Base-by-base conservation (phyloP, 1,284 basidiomycete genomes). In the Exobasidium rhododendri region DNA sequence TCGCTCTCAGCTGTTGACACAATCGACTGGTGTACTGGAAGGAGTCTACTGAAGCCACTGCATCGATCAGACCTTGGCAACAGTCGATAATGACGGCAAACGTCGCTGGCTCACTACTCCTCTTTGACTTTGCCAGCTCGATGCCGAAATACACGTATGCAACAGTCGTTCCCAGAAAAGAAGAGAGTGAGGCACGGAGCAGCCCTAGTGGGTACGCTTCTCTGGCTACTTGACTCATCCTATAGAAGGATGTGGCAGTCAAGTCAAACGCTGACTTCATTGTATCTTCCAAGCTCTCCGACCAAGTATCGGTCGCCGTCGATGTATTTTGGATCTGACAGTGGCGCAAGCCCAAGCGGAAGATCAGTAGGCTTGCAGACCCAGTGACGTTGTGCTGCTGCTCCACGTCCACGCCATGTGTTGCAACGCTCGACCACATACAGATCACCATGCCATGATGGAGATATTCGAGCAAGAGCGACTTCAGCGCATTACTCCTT, bases 111-210 rank as follows among this genome's bases (percentile, higher is more conserved):
- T 50, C 47, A 31, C 35, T 7, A 40, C 17, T 7, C 20, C 22
- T 20, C 47, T 24, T 50, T 50, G 7, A 20, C 20, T 40, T 40
- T 7, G 47, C 47, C 47, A 50, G 7, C 7, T 20, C 47, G 14
- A 50, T 50, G 7, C 47, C 47, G 20, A 50, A 31, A 50, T 50
- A 20, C 7, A 50, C 7, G 22, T 26, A 50, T 7, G 47, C 47
- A 31, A 7, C 20, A 7, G 22, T 50, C 24, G 47, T 50, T 7
- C 29, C 22, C 47, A 50, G 22, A 31, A 50, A 50, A 20, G 47
- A 24, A 50, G 22, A 10, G 14, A 7, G 47, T 31, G 47, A 50
- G 20, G 24, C 22, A 50, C 47, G 47, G 7, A 50, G 20, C 14
- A 50, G 47, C 7, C 20, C 20, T 14, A 26, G 20, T 10, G 47